phyloP scores from a whole-genome alignment of 208 protist species.

The Porcisia hertigi region DNA sequence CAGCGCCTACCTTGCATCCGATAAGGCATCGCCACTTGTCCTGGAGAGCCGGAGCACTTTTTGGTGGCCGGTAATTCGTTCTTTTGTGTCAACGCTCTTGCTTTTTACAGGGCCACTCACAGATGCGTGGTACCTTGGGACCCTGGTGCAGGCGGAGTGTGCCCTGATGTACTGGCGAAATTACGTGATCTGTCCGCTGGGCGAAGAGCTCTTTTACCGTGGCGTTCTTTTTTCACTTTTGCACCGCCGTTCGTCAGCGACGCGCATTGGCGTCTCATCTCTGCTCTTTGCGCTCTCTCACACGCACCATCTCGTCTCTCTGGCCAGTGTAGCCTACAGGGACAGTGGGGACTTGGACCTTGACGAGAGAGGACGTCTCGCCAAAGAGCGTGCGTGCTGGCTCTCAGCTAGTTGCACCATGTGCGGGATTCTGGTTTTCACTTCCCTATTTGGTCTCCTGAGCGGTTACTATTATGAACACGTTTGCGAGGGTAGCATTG shows the following conservation, averaged over 20 bases:
- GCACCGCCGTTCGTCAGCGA: constrained; percentile 13
- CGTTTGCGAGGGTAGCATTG: constrained; percentile 47
- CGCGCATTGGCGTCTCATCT: constrained; percentile 44
- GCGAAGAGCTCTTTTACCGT: constrained; percentile 80
- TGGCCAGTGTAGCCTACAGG: constrained; percentile 38
- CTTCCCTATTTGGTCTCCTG: constrained; percentile 56
- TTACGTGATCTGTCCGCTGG: constrained; percentile 61
- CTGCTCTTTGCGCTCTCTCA: constrained; percentile 70
- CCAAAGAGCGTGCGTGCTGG: constrained; percentile 26
- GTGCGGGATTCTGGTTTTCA: constrained; percentile 27
- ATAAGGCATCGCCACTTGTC: background rate
- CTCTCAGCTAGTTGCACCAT: constrained; percentile 13
- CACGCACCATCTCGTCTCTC: constrained; percentile 51
- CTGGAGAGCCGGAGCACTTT: background rate
- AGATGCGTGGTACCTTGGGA: constrained; percentile 11
- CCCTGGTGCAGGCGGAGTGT: constrained; percentile 10
- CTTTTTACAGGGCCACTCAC: constrained; percentile 52
- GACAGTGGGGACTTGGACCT: constrained; percentile 1
- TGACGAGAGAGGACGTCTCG: background rate
- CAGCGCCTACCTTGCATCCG: constrained; percentile 14
- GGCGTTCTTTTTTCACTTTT: constrained; percentile 63
- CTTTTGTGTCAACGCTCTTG: constrained; percentile 31
- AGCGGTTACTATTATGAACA: constrained; percentile 57
- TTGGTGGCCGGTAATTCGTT: constrained; percentile 4
- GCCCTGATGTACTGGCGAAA: constrained; percentile 37